Percentiles rank a stretch among this genome's conserved stretches.
Evolutionary conservation across 495 filamentous ascomycete species (phyloP).

Genomic region (Aspergillus campestris): DNA sequence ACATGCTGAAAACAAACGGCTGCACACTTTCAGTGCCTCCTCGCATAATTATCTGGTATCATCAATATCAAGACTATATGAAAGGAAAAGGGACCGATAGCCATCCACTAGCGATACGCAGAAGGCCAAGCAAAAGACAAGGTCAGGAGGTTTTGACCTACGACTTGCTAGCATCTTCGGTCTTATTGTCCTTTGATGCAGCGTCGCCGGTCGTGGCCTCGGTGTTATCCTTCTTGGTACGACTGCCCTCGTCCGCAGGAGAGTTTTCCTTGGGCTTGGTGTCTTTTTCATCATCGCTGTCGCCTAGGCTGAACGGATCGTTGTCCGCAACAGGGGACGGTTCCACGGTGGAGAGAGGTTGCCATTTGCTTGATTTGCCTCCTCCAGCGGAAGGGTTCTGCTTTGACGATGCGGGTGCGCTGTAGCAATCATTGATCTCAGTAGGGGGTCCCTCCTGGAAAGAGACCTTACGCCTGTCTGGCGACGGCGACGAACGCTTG

Average conservation of each 20-base stretch:
- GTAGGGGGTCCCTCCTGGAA: conserved; percentile 68
- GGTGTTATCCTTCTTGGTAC: conserved; percentile 61
- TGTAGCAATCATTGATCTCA: conserved; percentile 72
- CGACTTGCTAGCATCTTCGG: conserved; percentile 24
- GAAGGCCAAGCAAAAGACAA: neutral
- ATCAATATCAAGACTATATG: conserved; percentile 5
- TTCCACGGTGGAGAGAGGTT: conserved; percentile 80
- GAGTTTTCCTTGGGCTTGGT: conserved; percentile 54
- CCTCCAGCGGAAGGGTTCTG: conserved; percentile 33
- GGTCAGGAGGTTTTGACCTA: conserved; percentile 3
- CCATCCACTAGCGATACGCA: neutral
- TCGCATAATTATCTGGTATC: conserved; percentile 15
- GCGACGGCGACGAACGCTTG: conserved; percentile 56
- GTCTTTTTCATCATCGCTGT: conserved; percentile 93
- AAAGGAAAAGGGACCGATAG: conserved; percentile 1
- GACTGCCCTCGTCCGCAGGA: conserved; percentile 57
- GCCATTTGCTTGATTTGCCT: conserved; percentile 86
- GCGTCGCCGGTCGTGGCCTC: conserved; percentile 41
- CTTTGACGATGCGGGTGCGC: conserved; percentile 46
- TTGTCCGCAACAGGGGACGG: conserved; percentile 83
- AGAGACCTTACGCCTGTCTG: conserved; percentile 62
- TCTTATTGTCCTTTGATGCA: conserved; percentile 21
- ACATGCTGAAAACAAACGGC: neutral
- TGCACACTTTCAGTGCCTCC: neutral
- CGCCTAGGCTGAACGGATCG: conserved; percentile 92